phyloP scores from a whole-genome alignment of 2,329 filamentous ascomycete genomes.

The Microsporum canis region DNA sequence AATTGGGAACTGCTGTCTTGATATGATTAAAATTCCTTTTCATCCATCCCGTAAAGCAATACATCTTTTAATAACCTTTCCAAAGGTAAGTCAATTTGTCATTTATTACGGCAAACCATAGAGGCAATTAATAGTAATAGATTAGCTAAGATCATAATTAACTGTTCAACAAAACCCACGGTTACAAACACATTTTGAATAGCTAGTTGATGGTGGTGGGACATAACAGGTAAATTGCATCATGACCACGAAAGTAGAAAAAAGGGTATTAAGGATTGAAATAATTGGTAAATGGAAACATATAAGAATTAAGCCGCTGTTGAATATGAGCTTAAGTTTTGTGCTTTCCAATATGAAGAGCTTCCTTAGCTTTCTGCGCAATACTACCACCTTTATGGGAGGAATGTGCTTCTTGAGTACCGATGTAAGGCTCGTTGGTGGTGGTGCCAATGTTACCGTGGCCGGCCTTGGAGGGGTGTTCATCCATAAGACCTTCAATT shows the following conservation, averaged over 20 bases:
- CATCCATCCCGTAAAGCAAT: too few species aligned
- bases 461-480: not conserved
- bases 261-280: not conserved
- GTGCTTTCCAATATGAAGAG: conserved; percentile 23
- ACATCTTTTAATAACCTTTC: too few species aligned
- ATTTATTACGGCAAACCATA: too few species aligned
- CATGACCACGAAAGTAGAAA: not conserved
- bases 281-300: not conserved
- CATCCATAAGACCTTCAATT: conserved; percentile 10
- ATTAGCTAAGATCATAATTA: not conserved
- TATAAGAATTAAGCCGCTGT: not conserved
- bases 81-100: too few species aligned
- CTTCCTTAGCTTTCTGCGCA: conserved; percentile 23
- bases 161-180: not conserved
- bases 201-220: not conserved
- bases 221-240: not conserved
- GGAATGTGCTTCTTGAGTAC: not conserved
- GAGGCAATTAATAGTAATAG: not conserved
- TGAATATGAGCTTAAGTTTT: not conserved
- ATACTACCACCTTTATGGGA: conserved; percentile 8
- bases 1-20: not conserved
- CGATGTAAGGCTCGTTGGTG: not conserved
- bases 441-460: not conserved
- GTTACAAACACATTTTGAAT: not conserved
- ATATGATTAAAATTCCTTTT: too few species aligned